phyloP scores from a whole-genome alignment of 2,329 filamentous ascomycete genomes.

The Calonectria pauciramosa region DNA sequence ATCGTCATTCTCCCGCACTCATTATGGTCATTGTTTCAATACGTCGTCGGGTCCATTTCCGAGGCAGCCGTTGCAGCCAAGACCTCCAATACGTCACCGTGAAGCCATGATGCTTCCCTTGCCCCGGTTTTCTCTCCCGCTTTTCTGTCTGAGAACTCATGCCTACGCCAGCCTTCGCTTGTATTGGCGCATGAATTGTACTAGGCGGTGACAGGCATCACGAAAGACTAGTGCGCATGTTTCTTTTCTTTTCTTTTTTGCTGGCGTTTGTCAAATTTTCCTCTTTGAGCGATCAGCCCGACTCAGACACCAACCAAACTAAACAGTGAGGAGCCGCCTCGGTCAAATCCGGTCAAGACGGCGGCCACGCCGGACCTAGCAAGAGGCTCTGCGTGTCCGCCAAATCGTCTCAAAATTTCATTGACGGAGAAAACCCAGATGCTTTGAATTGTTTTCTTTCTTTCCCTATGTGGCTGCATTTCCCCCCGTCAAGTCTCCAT shows the following conservation, averaged over 20 bases:
- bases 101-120: background rate
- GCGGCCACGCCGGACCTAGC: slow-evolving; percentile 5
- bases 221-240: background rate
- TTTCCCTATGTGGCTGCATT: background rate
- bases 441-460: background rate
- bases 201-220: background rate
- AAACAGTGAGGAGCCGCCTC: background rate
- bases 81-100: background rate
- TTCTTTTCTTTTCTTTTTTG: background rate
- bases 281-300: background rate
- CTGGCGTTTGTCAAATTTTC: background rate
- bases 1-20: background rate
- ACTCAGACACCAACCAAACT: slow-evolving; percentile 4
- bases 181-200: background rate
- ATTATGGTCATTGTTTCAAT: background rate
- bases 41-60: background rate
- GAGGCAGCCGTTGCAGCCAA: background rate
- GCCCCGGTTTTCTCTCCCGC: background rate
- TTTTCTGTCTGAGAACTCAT: background rate
- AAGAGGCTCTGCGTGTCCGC: background rate
- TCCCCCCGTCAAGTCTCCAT: background rate
- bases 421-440: background rate
- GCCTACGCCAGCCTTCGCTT: background rate
- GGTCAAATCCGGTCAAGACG: slow-evolving; percentile 4
- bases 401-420: background rate